Conservation (phyloP, 2,329 filamentous ascomycete species). For the Phaeosphaeriaceae sp. region DNA sequence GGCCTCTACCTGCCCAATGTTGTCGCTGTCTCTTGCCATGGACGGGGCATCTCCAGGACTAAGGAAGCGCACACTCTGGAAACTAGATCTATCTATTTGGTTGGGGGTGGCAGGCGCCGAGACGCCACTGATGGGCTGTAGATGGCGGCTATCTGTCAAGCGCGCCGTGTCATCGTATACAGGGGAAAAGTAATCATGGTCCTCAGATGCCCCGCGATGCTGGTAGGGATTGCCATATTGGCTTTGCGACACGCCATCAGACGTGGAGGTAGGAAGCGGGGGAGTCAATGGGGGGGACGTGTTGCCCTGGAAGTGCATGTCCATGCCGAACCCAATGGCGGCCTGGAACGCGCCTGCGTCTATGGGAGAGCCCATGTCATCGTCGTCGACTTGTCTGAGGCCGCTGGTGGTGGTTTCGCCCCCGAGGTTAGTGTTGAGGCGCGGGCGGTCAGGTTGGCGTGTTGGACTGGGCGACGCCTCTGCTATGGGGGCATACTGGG, state of each 20-base stretch:
- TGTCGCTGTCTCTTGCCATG: slow-evolving; percentile 64
- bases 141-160: slow-evolving; percentile 62
- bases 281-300: slow-evolving; percentile 38
- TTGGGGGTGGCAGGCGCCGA: slow-evolving; percentile 47
- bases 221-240: slow-evolving; percentile 36
- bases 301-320: slow-evolving; percentile 54
- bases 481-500: slow-evolving; percentile 61
- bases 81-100: slow-evolving; percentile 56
- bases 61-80: slow-evolving; percentile 62
- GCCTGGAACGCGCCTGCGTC: slow-evolving; percentile 56
- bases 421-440: slow-evolving; percentile 46
- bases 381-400: slow-evolving; percentile 44
- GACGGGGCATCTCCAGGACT: slow-evolving; percentile 50
- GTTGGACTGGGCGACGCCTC: slow-evolving; percentile 59
- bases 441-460: slow-evolving; percentile 34
- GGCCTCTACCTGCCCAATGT: slow-evolving; percentile 66
- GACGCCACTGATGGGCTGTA: slow-evolving; percentile 64
- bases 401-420: slow-evolving; percentile 27
- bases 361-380: slow-evolving; percentile 48
- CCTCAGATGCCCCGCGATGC: slow-evolving; percentile 57
- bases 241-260: slow-evolving; percentile 57
- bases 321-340: slow-evolving; percentile 56
- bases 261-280: slow-evolving; percentile 36
- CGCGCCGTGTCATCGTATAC: slow-evolving; percentile 64
- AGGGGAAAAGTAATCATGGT: slow-evolving; percentile 62